Conservation (phyloP, 495 filamentous ascomycete species). For the Talaromyces trachyspermus region DNA sequence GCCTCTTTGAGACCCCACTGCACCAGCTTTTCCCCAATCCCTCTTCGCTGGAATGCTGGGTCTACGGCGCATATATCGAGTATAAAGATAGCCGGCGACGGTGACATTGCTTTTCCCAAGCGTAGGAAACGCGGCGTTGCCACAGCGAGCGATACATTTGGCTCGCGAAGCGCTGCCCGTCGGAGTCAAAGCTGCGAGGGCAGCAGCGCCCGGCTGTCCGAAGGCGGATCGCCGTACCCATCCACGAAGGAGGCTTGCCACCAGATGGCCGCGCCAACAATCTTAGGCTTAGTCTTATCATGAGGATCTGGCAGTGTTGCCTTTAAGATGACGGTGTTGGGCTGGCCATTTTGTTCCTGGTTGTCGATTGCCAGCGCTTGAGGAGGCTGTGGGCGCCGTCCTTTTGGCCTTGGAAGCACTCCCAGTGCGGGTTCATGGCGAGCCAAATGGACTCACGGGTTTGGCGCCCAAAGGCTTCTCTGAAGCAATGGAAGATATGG, state of each 20-base stretch:
- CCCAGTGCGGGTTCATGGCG: background rate
- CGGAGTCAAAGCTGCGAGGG: background rate
- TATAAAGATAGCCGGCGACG: background rate
- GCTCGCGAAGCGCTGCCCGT: background rate
- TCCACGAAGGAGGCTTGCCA: background rate
- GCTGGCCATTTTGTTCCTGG: background rate
- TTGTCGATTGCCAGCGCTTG: background rate
- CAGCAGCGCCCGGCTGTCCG: background rate
- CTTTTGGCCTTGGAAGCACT: background rate
- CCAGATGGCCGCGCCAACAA: background rate
- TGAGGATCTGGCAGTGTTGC: background rate
- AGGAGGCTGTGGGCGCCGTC: background rate
- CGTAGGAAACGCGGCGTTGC: background rate
- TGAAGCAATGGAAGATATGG: background rate
- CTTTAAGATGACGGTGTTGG: background rate
- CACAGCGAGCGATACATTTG: background rate
- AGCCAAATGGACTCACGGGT: background rate
- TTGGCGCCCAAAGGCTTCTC: background rate
- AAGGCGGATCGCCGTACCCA: background rate
- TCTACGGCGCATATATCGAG: background rate
- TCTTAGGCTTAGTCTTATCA: background rate
- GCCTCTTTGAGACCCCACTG: background rate
- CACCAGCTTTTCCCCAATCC: background rate
- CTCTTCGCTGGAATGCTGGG: background rate
- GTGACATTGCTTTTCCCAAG: background rate